phyloP scores from a whole-genome alignment of 1,284 basidiomycete species.

The Rhodotorula sp. region DNA sequence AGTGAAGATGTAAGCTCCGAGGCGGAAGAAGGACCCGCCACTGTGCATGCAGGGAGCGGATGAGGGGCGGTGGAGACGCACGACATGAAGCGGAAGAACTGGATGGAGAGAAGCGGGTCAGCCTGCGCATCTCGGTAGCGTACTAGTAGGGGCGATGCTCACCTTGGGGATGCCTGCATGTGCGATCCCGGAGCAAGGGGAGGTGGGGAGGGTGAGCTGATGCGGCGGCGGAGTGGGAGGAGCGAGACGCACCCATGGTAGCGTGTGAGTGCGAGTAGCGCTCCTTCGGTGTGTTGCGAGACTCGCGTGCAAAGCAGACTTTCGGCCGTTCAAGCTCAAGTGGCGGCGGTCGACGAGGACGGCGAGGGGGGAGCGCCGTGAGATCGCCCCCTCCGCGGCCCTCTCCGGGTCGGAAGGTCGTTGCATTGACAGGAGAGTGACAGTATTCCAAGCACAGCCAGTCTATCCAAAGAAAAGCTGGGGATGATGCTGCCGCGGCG shows the following conservation, averaged over 20 bases:
- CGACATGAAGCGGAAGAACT: conserved; percentile 47
- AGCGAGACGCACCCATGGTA: conserved; percentile 26
- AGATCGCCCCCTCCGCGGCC: too few relatives aligned
- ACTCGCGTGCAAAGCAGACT: too few relatives aligned
- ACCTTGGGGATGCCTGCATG: conserved; percentile 43
- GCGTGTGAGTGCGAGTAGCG: too few relatives aligned
- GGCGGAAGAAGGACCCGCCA: too few relatives aligned
- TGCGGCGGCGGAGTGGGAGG: not conserved
- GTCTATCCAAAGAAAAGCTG: too few relatives aligned
- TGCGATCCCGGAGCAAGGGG: not conserved
- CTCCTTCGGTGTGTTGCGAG: not conserved
- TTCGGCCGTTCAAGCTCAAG: too few relatives aligned
- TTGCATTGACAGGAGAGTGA: too few relatives aligned
- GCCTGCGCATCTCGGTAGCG: not conserved
- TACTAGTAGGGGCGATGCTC: not conserved
- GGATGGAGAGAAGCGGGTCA: not conserved
- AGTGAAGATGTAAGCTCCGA: not conserved
- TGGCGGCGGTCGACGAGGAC: too few relatives aligned
- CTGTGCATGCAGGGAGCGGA: not conserved
- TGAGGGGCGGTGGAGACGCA: conserved; percentile 10
- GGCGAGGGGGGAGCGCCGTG: too few relatives aligned
- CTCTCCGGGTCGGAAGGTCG: too few relatives aligned
- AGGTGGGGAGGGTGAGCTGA: not conserved
- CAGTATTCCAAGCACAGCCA: too few relatives aligned
- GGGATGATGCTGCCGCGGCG: too few relatives aligned